Evolutionary conservation across 2,329 filamentous ascomycete genomes (phyloP).

Genomic region (Colletotrichum spinosum): DNA sequence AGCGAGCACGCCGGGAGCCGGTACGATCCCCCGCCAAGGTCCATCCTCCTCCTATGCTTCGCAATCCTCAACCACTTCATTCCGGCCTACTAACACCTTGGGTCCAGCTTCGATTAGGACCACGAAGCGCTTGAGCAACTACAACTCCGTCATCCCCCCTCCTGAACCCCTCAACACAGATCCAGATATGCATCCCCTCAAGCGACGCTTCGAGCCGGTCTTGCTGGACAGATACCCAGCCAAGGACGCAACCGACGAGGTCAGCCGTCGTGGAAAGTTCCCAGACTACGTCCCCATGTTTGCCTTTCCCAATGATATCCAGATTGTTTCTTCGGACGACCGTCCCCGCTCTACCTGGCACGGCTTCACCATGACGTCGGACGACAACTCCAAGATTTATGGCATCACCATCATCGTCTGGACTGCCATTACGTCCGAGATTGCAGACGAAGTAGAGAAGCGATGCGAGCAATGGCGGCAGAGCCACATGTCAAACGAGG

Average conservation of each 20-base stretch:
- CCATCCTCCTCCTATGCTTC: conserved; percentile 33
- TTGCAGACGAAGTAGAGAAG: conserved; percentile 85
- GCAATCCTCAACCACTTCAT: conserved; percentile 32
- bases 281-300: conserved; percentile 99
- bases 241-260: conserved; percentile 82
- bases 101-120: conserved; percentile 74
- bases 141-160: conserved; percentile 96
- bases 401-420: conserved; percentile 93
- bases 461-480: conserved; percentile 89
- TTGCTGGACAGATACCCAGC: conserved; percentile 93
- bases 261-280: conserved; percentile 84
- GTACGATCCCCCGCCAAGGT: conserved; percentile 32
- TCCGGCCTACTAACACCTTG: conserved; percentile 36
- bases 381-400: conserved; percentile 91
- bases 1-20: conserved; percentile 37
- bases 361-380: conserved; percentile 96
- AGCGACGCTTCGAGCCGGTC: conserved; percentile 95
- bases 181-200: conserved; percentile 94
- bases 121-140: conserved; percentile 91
- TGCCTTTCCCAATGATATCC: conserved; percentile 97
- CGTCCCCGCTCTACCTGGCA: conserved; percentile 97
- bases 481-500: conserved; percentile 87
- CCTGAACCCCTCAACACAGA: conserved; percentile 91
- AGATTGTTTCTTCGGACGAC: conserved; percentile 95
- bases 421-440: conserved; percentile 84